phyloP scores from a whole-genome alignment of 2,329 filamentous ascomycete genomes.

The Aspergillus fumigatus region DNA sequence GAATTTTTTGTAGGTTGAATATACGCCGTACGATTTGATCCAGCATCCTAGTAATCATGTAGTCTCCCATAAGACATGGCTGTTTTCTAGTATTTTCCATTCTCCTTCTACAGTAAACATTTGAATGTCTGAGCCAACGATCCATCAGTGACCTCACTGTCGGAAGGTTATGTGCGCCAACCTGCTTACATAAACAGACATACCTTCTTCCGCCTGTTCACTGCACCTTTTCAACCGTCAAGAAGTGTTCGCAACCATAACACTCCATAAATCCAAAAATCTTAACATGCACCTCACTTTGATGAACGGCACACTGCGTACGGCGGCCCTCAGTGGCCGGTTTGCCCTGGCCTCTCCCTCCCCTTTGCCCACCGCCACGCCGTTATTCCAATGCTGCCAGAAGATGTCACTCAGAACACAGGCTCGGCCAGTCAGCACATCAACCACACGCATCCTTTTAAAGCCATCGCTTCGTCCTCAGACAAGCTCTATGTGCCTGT shows the following conservation, averaged over 20 bases:
- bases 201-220: conserved; percentile 4
- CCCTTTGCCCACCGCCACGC: conserved; percentile 14
- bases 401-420: conserved; percentile 21
- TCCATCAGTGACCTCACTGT: background rate
- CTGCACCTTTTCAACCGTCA: background rate
- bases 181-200: conserved; percentile 19
- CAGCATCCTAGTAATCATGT: background rate
- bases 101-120: background rate
- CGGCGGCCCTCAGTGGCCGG: conserved; percentile 26
- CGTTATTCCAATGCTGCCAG: conserved; percentile 13
- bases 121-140: background rate
- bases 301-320: conserved; percentile 30
- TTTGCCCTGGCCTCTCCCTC: conserved; percentile 23
- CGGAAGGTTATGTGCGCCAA: background rate
- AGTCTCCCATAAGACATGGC: background rate
- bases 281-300: conserved; percentile 23
- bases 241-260: conserved; percentile 9
- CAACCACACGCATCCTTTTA: conserved; percentile 15
- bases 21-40: background rate
- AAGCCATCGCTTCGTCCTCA: conserved; percentile 7
- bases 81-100: background rate
- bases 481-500: conserved; percentile 2
- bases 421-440: conserved; percentile 20
- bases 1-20: background rate
- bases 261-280: conserved; percentile 8